Conservation (phyloP, 2,329 filamentous ascomycete species). For the Aspergillus sp. region DNA sequence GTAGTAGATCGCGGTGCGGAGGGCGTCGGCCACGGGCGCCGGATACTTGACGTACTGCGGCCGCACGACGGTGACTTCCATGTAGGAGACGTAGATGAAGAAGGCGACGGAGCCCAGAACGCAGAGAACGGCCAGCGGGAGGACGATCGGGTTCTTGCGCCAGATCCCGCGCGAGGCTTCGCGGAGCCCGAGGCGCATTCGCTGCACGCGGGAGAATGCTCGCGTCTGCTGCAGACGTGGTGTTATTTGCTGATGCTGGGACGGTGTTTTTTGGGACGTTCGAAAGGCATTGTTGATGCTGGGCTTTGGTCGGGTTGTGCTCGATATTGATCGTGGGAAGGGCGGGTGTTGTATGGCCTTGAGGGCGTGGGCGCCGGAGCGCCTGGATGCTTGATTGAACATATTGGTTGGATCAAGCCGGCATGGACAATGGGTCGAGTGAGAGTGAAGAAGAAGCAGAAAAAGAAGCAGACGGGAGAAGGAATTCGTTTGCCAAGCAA, state of each 20-base stretch:
- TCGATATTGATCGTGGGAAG: slow-evolving; percentile 15
- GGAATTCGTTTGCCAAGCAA: neutral
- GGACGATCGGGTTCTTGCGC: slow-evolving; percentile 35
- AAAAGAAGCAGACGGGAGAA: slow-evolving; percentile 2
- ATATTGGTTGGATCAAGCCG: too few relatives aligned
- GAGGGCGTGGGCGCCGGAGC: slow-evolving; percentile 17
- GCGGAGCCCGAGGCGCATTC: slow-evolving; percentile 22
- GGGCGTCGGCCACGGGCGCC: slow-evolving; percentile 42
- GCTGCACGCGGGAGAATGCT: slow-evolving; percentile 19
- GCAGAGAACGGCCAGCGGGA: slow-evolving; percentile 33
- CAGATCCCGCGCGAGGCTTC: slow-evolving; percentile 31
- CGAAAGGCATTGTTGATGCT: slow-evolving; percentile 3
- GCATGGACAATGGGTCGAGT: too few relatives aligned
- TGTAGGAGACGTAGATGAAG: slow-evolving; percentile 34
- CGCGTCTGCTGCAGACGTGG: slow-evolving; percentile 9
- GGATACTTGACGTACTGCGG: slow-evolving; percentile 37
- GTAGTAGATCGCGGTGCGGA: slow-evolving; percentile 80
- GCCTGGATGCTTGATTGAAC: slow-evolving; percentile 16
- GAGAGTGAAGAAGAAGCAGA: slow-evolving; percentile 1
- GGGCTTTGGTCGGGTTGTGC: slow-evolving; percentile 8
- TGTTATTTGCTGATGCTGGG: too few relatives aligned
- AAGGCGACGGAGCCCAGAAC: slow-evolving; percentile 24
- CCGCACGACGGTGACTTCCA: slow-evolving; percentile 34
- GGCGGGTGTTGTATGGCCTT: slow-evolving; percentile 10
- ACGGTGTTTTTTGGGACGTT: slow-evolving; percentile 2